A percentile compares a stretch with the other conserved stretches of the same genome.
Evolutionary conservation across 306 rosid genomes (phyloP).

Genomic region (Citrullus amarus): DNA sequence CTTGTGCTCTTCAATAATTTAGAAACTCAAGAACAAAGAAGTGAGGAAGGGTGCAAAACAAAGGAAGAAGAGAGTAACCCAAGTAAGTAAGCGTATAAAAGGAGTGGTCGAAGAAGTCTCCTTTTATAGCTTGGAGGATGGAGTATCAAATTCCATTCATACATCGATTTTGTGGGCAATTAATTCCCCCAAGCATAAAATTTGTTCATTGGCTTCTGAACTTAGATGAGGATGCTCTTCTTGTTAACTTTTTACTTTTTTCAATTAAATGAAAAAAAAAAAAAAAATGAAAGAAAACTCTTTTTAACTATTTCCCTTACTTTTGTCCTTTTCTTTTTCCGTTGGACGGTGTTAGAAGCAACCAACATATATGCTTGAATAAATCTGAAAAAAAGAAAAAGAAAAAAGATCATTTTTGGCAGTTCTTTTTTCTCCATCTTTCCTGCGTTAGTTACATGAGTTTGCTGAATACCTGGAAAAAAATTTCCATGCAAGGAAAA

Average conservation of each 20-base stretch:
- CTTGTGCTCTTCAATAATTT: neutral
- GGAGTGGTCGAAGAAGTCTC: neutral
- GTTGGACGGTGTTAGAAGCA: neutral
- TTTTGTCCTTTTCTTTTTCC: neutral
- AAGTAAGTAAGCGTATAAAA: neutral
- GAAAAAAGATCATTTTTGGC: neutral
- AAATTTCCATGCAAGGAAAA: neutral
- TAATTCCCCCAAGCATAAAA: neutral
- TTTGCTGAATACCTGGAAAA: neutral
- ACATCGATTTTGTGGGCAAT: neutral
- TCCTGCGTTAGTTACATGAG: neutral
- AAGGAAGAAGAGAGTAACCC: neutral
- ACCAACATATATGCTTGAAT: neutral
- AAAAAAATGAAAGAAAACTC: too few species aligned
- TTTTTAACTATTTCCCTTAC: neutral
- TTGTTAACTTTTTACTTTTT: neutral
- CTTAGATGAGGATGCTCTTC: neutral
- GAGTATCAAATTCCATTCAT: neutral
- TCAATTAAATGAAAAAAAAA: too few species aligned
- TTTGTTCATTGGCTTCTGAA: neutral
- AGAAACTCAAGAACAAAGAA: neutral
- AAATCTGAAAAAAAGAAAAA: neutral
- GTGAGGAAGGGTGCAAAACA: neutral
- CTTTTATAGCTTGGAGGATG: neutral
- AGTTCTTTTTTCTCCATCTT: neutral